Evolutionary conservation across 768 basidiomycete genomes (phyloP).

Genomic region (Tulasnella sp.): DNA sequence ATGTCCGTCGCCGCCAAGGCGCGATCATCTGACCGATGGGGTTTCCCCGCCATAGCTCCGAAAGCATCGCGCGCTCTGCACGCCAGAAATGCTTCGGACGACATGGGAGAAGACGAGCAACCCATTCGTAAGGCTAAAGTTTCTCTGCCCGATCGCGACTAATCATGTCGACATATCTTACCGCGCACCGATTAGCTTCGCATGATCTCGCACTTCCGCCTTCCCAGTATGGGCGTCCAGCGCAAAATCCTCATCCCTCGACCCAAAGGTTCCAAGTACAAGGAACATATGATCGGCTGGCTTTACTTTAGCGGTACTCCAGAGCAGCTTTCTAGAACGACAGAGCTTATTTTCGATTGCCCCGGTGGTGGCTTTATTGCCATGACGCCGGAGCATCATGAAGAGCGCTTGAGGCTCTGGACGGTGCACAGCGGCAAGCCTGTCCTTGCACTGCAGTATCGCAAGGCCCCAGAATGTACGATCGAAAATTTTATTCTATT

Average conservation of each 20-base stretch:
- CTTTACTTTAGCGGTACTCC: constrained; percentile 74
- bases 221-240: constrained; percentile 55
- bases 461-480: constrained; percentile 93
- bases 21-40: neutral
- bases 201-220: constrained; percentile 42
- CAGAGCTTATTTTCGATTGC: constrained; percentile 82
- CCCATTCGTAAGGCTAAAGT: constrained; percentile 58
- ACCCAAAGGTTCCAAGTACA: constrained; percentile 64
- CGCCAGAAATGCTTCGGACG: constrained; percentile 88
- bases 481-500: constrained; percentile 3
- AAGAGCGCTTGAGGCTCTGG: constrained; percentile 86
- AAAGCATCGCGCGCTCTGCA: constrained; percentile 84
- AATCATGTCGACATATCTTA: constrained; percentile 10
- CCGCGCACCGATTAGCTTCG: constrained; percentile 47
- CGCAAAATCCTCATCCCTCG: constrained; percentile 78
- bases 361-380: constrained; percentile 97
- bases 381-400: constrained; percentile 94
- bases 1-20: neutral
- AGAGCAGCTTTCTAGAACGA: constrained; percentile 51
- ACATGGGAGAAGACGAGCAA: constrained; percentile 98
- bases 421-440: constrained; percentile 68
- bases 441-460: constrained; percentile 83
- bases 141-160: neutral
- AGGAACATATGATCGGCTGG: constrained; percentile 73
- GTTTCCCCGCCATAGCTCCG: constrained; percentile 52